phyloP scores from a whole-genome alignment of 2,329 filamentous ascomycete genomes.

The Pseudocercospora cruenta region DNA sequence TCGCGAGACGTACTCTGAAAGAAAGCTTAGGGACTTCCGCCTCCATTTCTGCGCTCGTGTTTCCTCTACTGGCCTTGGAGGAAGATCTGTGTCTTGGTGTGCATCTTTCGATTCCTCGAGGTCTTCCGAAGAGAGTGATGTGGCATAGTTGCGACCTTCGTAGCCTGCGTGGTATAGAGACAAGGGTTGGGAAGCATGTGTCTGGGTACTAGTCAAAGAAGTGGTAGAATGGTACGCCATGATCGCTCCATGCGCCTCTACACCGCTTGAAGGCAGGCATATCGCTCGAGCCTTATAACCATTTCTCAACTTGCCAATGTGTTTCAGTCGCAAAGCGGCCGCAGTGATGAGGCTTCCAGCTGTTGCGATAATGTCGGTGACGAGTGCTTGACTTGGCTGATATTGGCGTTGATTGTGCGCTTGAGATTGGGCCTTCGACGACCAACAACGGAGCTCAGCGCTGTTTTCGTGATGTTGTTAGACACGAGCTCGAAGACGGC shows the following conservation, averaged over 20 bases:
- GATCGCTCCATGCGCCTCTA: not conserved
- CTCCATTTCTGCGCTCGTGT: conserved; percentile 7
- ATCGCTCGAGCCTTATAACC: not conserved
- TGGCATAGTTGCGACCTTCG: not conserved
- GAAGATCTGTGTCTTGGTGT: not conserved
- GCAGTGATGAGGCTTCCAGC: not conserved
- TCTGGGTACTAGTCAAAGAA: conserved; percentile 1
- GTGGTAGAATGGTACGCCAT: not conserved
- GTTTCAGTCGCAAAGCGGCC: not conserved
- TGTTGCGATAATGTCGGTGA: not conserved
- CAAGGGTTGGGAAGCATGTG: not conserved
- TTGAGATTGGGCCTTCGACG: not conserved
- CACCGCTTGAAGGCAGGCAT: not conserved
- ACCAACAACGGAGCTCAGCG: not conserved
- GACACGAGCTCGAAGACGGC: not conserved
- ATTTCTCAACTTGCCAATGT: not conserved
- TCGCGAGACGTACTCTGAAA: conserved; percentile 33
- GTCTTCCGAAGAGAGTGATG: not conserved
- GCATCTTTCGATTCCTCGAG: not conserved
- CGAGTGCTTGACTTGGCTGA: not conserved
- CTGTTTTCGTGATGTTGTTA: not conserved
- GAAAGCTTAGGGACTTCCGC: not conserved
- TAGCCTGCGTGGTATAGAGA: not conserved
- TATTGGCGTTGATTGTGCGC: not conserved
- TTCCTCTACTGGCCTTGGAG: not conserved